Percentiles rank a stretch among this genome's conserved stretches.
Conservation (phyloP, 2,329 filamentous ascomycete genomes). For the Lachnellula arida region DNA sequence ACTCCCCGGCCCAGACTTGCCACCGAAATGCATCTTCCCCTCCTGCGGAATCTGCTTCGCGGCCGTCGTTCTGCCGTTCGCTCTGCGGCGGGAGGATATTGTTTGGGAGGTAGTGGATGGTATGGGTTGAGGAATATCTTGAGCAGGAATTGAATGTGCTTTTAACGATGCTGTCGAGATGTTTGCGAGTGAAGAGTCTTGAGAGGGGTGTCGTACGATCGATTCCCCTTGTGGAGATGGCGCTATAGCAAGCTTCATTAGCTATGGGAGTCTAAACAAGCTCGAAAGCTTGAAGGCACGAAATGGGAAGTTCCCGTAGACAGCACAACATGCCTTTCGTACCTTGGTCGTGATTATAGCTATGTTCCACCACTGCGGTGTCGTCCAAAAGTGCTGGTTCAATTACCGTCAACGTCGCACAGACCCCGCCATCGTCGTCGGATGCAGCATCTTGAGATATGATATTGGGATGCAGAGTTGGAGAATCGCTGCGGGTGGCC, state of each 20-base stretch:
- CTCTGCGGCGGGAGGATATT: slow-evolving; percentile 4
- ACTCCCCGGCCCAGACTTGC: slow-evolving; percentile 8
- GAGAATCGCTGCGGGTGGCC: background rate
- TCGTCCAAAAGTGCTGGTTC: background rate
- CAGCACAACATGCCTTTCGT: background rate
- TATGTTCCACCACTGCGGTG: background rate
- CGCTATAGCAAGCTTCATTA: background rate
- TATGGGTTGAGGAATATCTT: slow-evolving; percentile 1
- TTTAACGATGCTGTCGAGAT: background rate
- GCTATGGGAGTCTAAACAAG: background rate
- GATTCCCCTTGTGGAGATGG: background rate
- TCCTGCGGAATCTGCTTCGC: slow-evolving; percentile 4
- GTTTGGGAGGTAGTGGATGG: slow-evolving; percentile 2
- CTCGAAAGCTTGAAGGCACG: background rate
- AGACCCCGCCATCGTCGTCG: background rate
- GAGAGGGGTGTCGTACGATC: background rate
- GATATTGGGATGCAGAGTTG: background rate
- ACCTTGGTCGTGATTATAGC: background rate
- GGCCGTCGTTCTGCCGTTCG: slow-evolving; percentile 8
- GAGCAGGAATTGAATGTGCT: slow-evolving; percentile 1
- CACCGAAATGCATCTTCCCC: slow-evolving; percentile 25
- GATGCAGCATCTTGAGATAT: background rate
- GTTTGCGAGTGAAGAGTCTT: background rate
- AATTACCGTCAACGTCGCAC: background rate
- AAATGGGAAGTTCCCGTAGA: background rate